Percentiles rank a stretch among this genome's conserved stretches.
Evolutionary conservation across 2,329 filamentous ascomycete genomes (phyloP).

Genomic region (Talaromyces pinophilus): DNA sequence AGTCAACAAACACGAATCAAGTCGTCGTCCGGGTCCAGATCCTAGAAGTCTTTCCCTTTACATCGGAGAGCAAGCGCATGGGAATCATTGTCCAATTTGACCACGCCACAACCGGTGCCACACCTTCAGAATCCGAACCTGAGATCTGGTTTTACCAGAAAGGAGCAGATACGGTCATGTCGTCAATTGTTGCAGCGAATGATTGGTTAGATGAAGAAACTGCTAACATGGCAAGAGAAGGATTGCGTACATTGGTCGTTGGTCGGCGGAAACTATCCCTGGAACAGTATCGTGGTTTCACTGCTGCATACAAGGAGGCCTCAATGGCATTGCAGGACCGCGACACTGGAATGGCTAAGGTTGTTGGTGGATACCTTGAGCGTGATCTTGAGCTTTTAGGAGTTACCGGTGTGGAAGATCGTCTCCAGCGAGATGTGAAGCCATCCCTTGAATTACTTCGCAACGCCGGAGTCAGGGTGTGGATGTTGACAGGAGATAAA

Average conservation of each 20-base stretch:
- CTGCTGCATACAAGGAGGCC: constrained; percentile 72
- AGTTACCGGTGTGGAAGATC: constrained; percentile 98
- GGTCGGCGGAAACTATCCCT: constrained; percentile 83
- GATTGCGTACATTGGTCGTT: constrained; percentile 87
- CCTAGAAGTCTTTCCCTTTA: constrained; percentile 94
- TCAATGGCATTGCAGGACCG: constrained; percentile 77
- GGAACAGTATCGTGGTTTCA: constrained; percentile 80
- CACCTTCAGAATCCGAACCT: constrained; percentile 57
- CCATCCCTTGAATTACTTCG: constrained; percentile 90
- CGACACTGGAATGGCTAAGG: constrained; percentile 76
- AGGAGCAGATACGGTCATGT: constrained; percentile 97
- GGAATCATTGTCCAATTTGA: constrained; percentile 91
- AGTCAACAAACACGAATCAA: constrained; percentile 72
- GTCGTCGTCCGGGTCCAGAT: constrained; percentile 82
- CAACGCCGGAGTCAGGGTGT: constrained; percentile 98
- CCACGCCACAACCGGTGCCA: constrained; percentile 55
- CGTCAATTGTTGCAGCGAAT: constrained; percentile 89
- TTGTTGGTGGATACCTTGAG: constrained; percentile 81
- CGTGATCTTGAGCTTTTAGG: constrained; percentile 86
- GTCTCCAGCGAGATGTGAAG: constrained; percentile 93
- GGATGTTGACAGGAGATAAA: constrained; percentile 99
- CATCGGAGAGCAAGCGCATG: constrained; percentile 97
- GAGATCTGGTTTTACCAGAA: constrained; percentile 99
- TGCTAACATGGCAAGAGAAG: constrained; percentile 98
- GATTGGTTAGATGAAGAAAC: constrained; percentile 99